A percentile compares a stretch with the other conserved stretches of the same genome.
Conservation (phyloP, 805 yeast genomes). For the Yarrowia porcina region DNA sequence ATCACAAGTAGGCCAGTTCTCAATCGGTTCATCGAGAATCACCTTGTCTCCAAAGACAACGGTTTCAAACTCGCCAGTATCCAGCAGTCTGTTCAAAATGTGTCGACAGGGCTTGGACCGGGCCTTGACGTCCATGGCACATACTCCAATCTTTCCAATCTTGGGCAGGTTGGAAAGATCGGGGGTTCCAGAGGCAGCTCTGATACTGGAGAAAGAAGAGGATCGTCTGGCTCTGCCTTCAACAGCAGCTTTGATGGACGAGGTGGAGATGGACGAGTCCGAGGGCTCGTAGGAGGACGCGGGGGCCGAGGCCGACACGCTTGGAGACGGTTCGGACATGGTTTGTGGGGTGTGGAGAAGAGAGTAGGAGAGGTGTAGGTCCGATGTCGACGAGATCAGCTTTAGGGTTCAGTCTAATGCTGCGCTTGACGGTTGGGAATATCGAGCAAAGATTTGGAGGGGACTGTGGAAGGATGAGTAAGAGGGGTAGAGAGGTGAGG, state of each 20-base stretch:
- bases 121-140: conserved; percentile 98
- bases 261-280: conserved; percentile 20
- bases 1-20: conserved; percentile 99
- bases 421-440: background rate
- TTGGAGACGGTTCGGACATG: conserved; percentile 2
- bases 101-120: conserved; percentile 93
- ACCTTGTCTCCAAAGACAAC: conserved; percentile 97
- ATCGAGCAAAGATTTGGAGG: background rate
- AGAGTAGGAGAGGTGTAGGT: background rate
- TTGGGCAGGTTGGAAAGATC: conserved; percentile 30
- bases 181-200: conserved; percentile 23
- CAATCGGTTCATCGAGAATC: conserved; percentile 85
- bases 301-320: conserved; percentile 12
- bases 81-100: conserved; percentile 81
- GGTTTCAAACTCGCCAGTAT: conserved; percentile 93
- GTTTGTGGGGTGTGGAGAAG: background rate
- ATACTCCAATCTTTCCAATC: conserved; percentile 93
- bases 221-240: conserved; percentile 10
- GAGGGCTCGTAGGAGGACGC: conserved; percentile 2
- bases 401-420: conserved; percentile 2
- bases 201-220: background rate
- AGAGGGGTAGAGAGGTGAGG: background rate
- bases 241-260: conserved; percentile 14
- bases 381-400: conserved; percentile 14
- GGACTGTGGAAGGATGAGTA: background rate